Evolutionary conservation across 2,329 filamentous ascomycete species (phyloP).

Genomic region (Paraconiothyrium sp.): DNA sequence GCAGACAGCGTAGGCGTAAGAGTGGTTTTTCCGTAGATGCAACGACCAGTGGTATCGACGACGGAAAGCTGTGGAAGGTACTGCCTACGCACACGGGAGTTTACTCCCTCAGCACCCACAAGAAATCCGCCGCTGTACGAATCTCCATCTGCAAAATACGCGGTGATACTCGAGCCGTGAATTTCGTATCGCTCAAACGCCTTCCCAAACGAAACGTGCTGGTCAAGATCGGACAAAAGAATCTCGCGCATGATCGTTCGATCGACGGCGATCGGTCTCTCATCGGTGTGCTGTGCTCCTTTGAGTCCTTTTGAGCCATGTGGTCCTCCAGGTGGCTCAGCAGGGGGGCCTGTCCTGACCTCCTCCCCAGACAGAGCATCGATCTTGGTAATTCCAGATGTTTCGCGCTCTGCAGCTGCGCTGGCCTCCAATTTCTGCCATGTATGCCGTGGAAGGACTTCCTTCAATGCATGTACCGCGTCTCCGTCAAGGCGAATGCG

Average conservation of each 20-base stretch:
- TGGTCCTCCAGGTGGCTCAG: conserved; percentile 11
- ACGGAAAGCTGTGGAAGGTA: conserved; percentile 17
- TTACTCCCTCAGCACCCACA: conserved; percentile 53
- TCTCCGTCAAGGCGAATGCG: conserved; percentile 19
- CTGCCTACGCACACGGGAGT: conserved; percentile 19
- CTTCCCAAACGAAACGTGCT: conserved; percentile 17
- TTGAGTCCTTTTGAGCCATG: conserved; percentile 7
- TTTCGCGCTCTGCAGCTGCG: conserved; percentile 1
- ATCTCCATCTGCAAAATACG: conserved; percentile 21
- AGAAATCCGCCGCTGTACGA: conserved; percentile 25
- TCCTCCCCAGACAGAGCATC: conserved; percentile 1
- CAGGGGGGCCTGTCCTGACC: not conserved
- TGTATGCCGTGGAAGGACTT: conserved; percentile 15
- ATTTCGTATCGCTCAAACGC: conserved; percentile 21
- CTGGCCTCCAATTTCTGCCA: conserved; percentile 22
- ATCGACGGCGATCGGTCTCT: conserved; percentile 16
- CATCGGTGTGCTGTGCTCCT: not conserved
- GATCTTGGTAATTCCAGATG: not conserved
- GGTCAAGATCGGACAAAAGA: conserved; percentile 17
- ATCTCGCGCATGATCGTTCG: conserved; percentile 17
- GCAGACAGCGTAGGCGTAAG: not conserved
- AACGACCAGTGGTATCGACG: conserved; percentile 51
- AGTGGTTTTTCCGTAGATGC: conserved; percentile 54
- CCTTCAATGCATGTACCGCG: conserved; percentile 14
- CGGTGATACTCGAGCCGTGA: conserved; percentile 7